Evolutionary conservation across 805 yeast genomes (phyloP), one percentile per base, ranked within the genome.

Genomic region (Wickerhamomyces silvicola): DNA sequence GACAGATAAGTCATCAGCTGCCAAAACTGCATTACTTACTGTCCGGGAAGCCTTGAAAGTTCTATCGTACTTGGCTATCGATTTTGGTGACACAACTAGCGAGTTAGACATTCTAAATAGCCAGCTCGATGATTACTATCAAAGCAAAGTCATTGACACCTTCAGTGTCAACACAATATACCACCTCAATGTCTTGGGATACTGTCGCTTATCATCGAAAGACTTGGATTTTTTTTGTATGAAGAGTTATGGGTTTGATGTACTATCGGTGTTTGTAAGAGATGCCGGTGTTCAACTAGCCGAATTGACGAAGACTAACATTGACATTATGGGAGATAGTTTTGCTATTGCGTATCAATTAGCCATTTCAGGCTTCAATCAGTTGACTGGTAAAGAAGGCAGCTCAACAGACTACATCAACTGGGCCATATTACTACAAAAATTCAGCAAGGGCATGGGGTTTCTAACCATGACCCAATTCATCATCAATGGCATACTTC

Each of bases 201-300:
- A 64, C 50, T 71, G 79, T 46, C 64, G 72, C 19, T 32, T 48
- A 5, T 62, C 60, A 22, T 36, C 38, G 11, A 36, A 46, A 11
- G 35, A 35, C 22, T 32, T 32, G 3, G 35, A 32, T 1, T 24
- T 28, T 6, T 49, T 39, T 43, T 63, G 76, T 39, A 47, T 57
- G 39, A 46, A 43, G 8, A 59, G 64, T 30, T 47, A 53, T 30
- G 77, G 75, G 1, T 48, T 71, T 34, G 78, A 75, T 45, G 42
- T 72, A 11, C 51, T 68, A 7, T 56, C 71, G 7, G 66, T 67
- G 10, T 50, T 72, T 11, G 57, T 72, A 9, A 58, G 66, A 35
- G 81, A 75, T 49, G 60, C 75, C 10, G 76, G 74, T 4, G 54
- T 53, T 3, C 74, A 67, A 39, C 50, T 70, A 24, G 68, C 65